Conservation (phyloP, 106 monocot species). For the Triglochin maritima region DNA sequence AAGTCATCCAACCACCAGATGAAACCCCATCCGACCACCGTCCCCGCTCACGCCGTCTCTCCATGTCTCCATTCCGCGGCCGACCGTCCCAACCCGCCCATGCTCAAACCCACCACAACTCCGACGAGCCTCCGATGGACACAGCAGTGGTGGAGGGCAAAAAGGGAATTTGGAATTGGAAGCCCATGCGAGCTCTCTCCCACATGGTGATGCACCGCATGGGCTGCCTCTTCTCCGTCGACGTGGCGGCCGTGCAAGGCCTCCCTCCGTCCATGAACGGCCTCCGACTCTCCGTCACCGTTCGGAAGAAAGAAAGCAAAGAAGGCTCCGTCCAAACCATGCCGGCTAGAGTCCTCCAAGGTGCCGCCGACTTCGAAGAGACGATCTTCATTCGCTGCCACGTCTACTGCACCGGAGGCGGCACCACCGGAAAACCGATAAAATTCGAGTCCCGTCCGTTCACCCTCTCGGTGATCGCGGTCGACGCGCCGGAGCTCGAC, state of each 20-base stretch:
- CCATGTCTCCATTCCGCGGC: conserved; percentile 78
- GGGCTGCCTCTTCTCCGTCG: conserved; percentile 75
- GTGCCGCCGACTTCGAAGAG: conserved; percentile 82
- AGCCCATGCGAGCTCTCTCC: conserved; percentile 70
- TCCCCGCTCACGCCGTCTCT: conserved; percentile 58
- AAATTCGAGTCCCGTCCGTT: conserved; percentile 64
- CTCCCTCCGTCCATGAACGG: conserved; percentile 86
- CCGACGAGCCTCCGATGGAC: background rate
- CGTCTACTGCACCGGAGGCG: conserved; percentile 75
- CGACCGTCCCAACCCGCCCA: conserved; percentile 14
- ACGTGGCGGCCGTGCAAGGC: conserved; percentile 47
- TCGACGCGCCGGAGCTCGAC: conserved; percentile 78
- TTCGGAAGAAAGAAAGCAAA: conserved; percentile 81
- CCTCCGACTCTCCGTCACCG: conserved; percentile 56
- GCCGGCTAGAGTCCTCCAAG: conserved; percentile 69
- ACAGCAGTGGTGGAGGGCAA: conserved; percentile 20
- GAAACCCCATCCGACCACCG: conserved; percentile 13
- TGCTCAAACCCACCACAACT: background rate
- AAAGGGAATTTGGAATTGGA: conserved; percentile 88
- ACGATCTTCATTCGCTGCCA: conserved; percentile 69
- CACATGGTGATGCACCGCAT: conserved; percentile 66
- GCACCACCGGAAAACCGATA: conserved; percentile 44
- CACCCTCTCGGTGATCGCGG: conserved; percentile 38
- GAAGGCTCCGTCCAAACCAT: conserved; percentile 86
- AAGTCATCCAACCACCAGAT: background rate